Evolutionary conservation across 306 rosid species (phyloP).

Genomic region (Macrotyloma uniflorum): DNA sequence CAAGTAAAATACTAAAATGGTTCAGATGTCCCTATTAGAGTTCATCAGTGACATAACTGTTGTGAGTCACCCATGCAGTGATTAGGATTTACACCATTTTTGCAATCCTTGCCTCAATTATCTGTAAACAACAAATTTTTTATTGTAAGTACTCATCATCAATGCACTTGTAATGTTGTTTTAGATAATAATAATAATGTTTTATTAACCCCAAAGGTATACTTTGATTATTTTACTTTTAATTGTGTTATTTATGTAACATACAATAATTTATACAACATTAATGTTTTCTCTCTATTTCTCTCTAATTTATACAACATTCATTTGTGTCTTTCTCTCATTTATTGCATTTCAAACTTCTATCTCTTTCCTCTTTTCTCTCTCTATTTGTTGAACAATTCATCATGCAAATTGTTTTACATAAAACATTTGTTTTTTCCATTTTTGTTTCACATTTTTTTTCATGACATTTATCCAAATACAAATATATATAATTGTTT

Average conservation of each 20-base stretch:
- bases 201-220: neutral
- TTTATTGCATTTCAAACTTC: no score
- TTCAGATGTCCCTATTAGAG: slow-evolving; percentile 3
- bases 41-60: slow-evolving; percentile 14
- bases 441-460: neutral
- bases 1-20: slow-evolving; percentile 28
- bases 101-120: slow-evolving; percentile 33
- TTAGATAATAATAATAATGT: neutral
- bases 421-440: neutral
- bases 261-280: neutral
- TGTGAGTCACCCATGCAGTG: slow-evolving; percentile 26
- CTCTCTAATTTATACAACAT: no score
- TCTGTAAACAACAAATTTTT: slow-evolving; percentile 46
- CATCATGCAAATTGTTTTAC: neutral
- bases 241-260: neutral
- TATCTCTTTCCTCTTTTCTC: neutral
- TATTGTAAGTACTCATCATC: neutral
- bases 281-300: no score
- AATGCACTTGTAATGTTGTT: neutral
- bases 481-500: neutral
- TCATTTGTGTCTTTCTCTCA: no score
- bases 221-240: neutral
- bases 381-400: neutral
- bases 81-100: slow-evolving; percentile 21
- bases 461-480: neutral